Evolutionary conservation across 306 rosid species (phyloP).

Genomic region (Prunus fruticosa): DNA sequence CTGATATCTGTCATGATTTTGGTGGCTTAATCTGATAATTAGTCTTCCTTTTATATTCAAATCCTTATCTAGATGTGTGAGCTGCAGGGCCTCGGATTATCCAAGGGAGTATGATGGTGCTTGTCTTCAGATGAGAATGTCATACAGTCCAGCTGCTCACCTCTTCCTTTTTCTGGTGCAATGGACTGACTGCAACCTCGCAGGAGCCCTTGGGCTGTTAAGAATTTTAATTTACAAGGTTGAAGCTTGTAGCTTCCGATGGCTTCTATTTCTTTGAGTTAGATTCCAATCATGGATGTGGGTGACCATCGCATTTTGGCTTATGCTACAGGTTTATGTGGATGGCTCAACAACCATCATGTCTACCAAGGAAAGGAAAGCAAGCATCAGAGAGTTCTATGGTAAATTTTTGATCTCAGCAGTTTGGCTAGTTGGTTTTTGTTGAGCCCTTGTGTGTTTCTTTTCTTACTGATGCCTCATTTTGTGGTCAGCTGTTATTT

Average conservation of each 20-base stretch:
- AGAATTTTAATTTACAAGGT: slow-evolving; percentile 95
- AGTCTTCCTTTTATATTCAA: background rate
- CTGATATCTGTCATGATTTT: background rate
- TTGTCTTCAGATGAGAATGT: slow-evolving; percentile 98
- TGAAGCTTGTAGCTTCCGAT: background rate
- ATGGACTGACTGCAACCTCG: slow-evolving; percentile 95
- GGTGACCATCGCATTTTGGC: slow-evolving; percentile 20
- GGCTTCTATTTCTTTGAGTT: slow-evolving; percentile 9
- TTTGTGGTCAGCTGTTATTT: slow-evolving; percentile 65
- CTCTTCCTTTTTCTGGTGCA: slow-evolving; percentile 87
- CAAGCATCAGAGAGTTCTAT: slow-evolving; percentile 90
- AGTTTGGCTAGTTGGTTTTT: background rate
- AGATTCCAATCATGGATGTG: slow-evolving; percentile 20
- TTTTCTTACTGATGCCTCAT: slow-evolving; percentile 24
- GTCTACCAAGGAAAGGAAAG: slow-evolving; percentile 94
- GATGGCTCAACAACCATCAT: slow-evolving; percentile 89
- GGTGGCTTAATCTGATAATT: background rate
- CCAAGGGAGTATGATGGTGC: slow-evolving; percentile 92
- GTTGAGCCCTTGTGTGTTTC: background rate
- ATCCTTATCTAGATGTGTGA: slow-evolving; percentile 17
- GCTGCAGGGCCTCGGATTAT: slow-evolving; percentile 81
- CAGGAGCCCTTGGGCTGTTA: slow-evolving; percentile 87
- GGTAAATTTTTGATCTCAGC: slow-evolving; percentile 39
- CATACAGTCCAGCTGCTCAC: slow-evolving; percentile 96
- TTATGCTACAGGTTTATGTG: slow-evolving; percentile 70